Evolutionary conservation across 768 basidiomycete species (phyloP).

Genomic region (Leccinum aurantiacum): DNA sequence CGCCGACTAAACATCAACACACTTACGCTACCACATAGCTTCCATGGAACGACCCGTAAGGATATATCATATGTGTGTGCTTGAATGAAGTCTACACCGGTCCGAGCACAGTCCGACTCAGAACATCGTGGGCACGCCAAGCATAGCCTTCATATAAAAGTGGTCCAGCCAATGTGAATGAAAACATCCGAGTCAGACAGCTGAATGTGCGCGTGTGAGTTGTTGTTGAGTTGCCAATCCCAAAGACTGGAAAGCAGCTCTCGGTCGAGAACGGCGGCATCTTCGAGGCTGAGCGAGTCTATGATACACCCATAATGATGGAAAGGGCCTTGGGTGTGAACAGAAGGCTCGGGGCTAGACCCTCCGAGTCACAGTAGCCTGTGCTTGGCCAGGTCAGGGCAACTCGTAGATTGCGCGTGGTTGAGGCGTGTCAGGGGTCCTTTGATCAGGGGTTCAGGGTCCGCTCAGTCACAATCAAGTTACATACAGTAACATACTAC

Average conservation of each 20-base stretch:
- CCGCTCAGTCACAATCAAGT: not conserved
- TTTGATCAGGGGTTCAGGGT: not conserved
- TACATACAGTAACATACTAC: not conserved
- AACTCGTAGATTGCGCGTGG: too few relatives aligned
- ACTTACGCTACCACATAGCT: not conserved
- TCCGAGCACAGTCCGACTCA: not conserved
- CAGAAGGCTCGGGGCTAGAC: not conserved
- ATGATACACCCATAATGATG: not conserved
- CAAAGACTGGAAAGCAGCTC: not conserved
- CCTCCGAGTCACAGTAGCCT: too few relatives aligned
- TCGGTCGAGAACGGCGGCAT: too few relatives aligned
- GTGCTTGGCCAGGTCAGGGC: too few relatives aligned
- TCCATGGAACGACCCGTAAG: not conserved
- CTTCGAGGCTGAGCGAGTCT: too few relatives aligned
- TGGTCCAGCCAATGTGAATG: not conserved
- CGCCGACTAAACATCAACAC: not conserved
- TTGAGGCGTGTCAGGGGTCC: not conserved
- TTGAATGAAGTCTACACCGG: too few relatives aligned
- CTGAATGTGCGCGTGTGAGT: not conserved
- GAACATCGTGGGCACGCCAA: not conserved
- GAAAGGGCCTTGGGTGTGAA: not conserved
- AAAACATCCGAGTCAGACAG: not conserved
- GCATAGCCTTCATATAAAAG: not conserved
- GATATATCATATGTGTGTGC: too few relatives aligned
- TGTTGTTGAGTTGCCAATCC: not conserved